A percentile compares a stretch with the other conserved stretches of the same genome.
phyloP scores from a whole-genome alignment of 169 alveolate species.

The Eimeria praecox region DNA sequence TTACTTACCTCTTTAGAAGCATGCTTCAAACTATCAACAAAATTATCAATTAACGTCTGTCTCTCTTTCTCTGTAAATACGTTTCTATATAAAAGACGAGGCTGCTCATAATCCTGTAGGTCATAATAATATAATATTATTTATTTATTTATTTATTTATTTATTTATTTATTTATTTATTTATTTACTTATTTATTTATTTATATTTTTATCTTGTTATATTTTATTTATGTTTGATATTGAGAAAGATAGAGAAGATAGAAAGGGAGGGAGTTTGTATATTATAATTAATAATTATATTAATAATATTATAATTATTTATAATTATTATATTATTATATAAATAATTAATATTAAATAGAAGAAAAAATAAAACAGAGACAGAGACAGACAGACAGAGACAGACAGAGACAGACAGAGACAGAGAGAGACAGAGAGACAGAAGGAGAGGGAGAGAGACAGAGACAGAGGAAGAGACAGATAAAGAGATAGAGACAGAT shows the following conservation, averaged over 20 bases:
- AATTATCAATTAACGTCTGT: neutral
- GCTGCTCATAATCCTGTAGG: neutral
- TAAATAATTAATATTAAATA: too few relatives aligned
- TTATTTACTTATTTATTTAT: too few relatives aligned
- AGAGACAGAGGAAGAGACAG: neutral
- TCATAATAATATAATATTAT: too few relatives aligned
- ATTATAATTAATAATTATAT: too few relatives aligned
- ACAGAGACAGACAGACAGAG: neutral
- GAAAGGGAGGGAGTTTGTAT: too few relatives aligned
- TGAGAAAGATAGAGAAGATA: neutral
- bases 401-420: neutral
- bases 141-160: too few relatives aligned
- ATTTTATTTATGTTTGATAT: neutral
- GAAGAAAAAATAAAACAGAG: too few relatives aligned
- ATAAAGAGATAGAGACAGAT: too few relatives aligned
- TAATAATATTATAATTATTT: too few relatives aligned
- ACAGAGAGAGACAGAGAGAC: neutral
- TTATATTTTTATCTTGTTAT: too few relatives aligned
- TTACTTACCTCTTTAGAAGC: neutral
- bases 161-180: too few relatives aligned
- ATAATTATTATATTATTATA: too few relatives aligned
- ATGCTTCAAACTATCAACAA: neutral
- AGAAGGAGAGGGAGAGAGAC: neutral
- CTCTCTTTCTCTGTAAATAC: neutral
- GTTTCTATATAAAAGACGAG: neutral